A percentile compares a stretch with the other conserved stretches of the same genome.
phyloP scores from a whole-genome alignment of 495 filamentous ascomycete genomes.

The Elasticomyces elasticus region DNA sequence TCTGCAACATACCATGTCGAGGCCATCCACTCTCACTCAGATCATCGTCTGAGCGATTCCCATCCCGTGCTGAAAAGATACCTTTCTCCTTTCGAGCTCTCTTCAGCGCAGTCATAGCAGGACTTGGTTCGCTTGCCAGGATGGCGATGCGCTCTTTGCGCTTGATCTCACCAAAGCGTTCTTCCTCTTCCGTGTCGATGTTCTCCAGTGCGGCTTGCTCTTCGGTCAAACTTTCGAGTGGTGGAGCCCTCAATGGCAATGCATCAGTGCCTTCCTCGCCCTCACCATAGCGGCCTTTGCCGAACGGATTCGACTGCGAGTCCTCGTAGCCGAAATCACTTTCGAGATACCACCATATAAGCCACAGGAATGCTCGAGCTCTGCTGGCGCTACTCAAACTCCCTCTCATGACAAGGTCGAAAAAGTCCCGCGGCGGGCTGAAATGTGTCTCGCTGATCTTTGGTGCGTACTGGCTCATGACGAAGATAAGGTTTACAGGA shows the following conservation, averaged over 20 bases:
- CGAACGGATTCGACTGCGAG: constrained; percentile 81
- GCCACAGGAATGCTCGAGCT: constrained; percentile 85
- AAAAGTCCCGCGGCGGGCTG: constrained; percentile 76
- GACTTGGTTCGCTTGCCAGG: constrained; percentile 32
- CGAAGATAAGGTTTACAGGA: constrained; percentile 92
- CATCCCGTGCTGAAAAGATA: neutral
- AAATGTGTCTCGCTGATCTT: constrained; percentile 93
- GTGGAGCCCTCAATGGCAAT: constrained; percentile 70
- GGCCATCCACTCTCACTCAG: constrained; percentile 6
- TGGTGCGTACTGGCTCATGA: constrained; percentile 80
- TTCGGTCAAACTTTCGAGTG: constrained; percentile 63
- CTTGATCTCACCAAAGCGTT: constrained; percentile 78
- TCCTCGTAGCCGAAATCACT: constrained; percentile 81
- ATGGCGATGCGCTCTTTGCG: constrained; percentile 68
- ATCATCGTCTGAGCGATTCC: constrained; percentile 14
- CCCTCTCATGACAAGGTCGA: constrained; percentile 87
- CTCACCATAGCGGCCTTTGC: constrained; percentile 55
- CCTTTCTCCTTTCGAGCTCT: constrained; percentile 22
- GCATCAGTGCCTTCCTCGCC: constrained; percentile 45
- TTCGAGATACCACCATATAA: constrained; percentile 99
- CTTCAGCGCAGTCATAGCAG: constrained; percentile 34
- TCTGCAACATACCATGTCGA: constrained; percentile 6
- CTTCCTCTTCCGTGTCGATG: constrained; percentile 76
- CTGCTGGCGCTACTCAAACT: constrained; percentile 73
- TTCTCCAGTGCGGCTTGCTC: constrained; percentile 77